These are phyloP conservation scores for Plasmodium adleri DNA, from an alignment of 169 alveolate species.

Conservation along the genomic window DNA sequence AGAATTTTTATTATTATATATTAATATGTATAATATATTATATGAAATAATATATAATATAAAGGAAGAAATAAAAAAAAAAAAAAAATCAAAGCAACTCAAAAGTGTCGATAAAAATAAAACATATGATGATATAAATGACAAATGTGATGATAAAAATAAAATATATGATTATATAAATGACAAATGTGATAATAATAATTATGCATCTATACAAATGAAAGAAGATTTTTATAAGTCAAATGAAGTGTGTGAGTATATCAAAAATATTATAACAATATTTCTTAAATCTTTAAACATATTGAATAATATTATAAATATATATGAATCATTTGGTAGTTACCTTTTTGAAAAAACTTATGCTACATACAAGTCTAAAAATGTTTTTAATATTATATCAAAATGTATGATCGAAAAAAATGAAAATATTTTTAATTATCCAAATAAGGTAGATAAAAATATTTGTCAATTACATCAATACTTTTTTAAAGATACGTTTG, in stretches of 20 bases:
- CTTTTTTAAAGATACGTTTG: constrained; percentile 9
- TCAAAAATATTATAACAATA: constrained; percentile 17
- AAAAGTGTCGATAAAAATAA: neutral
- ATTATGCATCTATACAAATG: constrained; percentile 18
- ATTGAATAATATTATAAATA: constrained; percentile 16
- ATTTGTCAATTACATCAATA: constrained; percentile 31
- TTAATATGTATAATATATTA: constrained; percentile 49
- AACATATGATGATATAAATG: neutral
- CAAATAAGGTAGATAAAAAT: constrained; percentile 8
- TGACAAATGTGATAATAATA: neutral
- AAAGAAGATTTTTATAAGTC: constrained; percentile 25
- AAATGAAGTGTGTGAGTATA: constrained; percentile 21
- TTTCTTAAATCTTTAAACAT: constrained; percentile 22
- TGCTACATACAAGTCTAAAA: constrained; percentile 10
- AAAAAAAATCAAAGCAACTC: constrained; percentile 1
- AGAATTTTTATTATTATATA: constrained; percentile 38
- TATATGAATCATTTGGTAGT: constrained; percentile 17
- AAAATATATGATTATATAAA: neutral
- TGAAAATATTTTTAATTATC: constrained; percentile 2
- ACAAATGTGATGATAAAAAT: too few relatives aligned
- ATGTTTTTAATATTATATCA: constrained; percentile 1
- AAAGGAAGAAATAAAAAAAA: constrained; percentile 37
- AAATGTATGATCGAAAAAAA: constrained; percentile 12
- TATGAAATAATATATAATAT: constrained; percentile 66
- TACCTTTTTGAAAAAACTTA: constrained; percentile 50